A percentile compares a stretch with the other conserved stretches of the same genome.
These are phyloP conservation scores for Magnaporthiopsis rhizophila DNA, from an alignment of 2,329 filamentous ascomycete species.

Conservation along the genomic window DNA sequence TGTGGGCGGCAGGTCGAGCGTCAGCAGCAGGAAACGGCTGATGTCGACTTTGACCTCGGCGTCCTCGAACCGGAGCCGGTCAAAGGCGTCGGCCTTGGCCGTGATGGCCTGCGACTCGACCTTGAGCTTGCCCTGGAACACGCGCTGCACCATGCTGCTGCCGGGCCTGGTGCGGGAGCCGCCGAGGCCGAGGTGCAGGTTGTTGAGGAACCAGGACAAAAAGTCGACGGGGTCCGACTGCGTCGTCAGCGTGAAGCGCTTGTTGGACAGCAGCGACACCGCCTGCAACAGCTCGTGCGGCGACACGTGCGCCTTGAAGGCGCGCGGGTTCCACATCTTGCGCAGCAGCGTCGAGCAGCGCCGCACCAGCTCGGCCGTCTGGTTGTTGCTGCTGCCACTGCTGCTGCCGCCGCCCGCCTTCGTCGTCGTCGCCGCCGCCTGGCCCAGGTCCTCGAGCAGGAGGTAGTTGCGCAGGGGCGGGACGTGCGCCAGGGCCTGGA, in stretches of 20 bases:
- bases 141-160: conserved; percentile 79
- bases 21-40: conserved; percentile 82
- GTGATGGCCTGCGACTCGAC: conserved; percentile 93
- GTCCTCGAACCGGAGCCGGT: conserved; percentile 88
- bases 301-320: conserved; percentile 94
- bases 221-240: conserved; percentile 97
- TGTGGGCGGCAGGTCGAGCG: conserved; percentile 82
- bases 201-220: conserved; percentile 94
- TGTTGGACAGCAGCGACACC: conserved; percentile 80
- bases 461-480: conserved; percentile 84
- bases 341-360: conserved; percentile 83
- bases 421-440: neutral
- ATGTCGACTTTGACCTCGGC: conserved; percentile 69
- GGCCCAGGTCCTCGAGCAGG: conserved; percentile 72
- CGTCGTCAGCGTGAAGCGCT: conserved; percentile 81
- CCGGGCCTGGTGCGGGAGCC: conserved; percentile 81
- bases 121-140: conserved; percentile 88
- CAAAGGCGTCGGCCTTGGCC: conserved; percentile 77
- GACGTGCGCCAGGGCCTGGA: conserved; percentile 87
- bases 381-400: neutral
- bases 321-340: conserved; percentile 96
- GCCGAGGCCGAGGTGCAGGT: conserved; percentile 83
- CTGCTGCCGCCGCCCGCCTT: neutral
- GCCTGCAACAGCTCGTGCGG: conserved; percentile 92
- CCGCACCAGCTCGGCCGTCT: conserved; percentile 68